Base-by-base conservation (phyloP, 1,284 basidiomycete species). In the Rhodotorula sp. region DNA sequence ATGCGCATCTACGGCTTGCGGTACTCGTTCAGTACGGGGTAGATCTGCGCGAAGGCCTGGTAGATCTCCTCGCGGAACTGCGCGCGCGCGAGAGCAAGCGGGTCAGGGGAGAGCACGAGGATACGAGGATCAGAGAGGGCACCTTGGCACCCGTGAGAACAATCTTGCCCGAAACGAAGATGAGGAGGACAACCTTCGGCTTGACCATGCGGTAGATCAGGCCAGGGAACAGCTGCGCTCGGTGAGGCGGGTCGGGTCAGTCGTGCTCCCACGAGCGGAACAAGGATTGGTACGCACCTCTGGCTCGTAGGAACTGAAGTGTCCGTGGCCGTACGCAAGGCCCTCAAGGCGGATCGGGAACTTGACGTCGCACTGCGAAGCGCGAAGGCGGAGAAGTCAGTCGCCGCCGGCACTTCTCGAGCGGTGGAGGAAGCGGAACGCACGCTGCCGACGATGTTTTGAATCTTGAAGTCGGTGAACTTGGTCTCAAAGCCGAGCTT, bases 161-260 rank as follows among this genome's bases (percentile, higher is more conserved):
- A 79, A 99, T 98, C 86, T 99, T 99, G 71, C 97, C 97, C 29
- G 94, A 98, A 21, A 99, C 97, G 83, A 99, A 99, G 81, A 99
- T 99, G 69, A 99, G 87, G 48, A 99, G 85, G 65, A 99, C 97
- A 76, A 99, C 97, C 84, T 99, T 99, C 22, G 97, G 97, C 83
- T 99, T 98, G 84, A 98, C 92, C 97, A 99, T 99, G 79, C 97
- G 92, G 82, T 99, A 99, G 82, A 99, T 99, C 59, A 99, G 87
- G 80, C 97, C 96, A 70, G 97, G 97, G 89, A 99, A 99, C 67
- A 99, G 85, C 93, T 97, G 76, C n/a, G 54, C 12, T 56, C 10
- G 48, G 65, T 32, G 29, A 17, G 21, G n/a, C 34, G 46, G 62
- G 76, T 69, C 75, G 68, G 46, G 50, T 21, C 53, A 48, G 54